Evolutionary conservation across 1,284 basidiomycete genomes (phyloP), one percentile per base, ranked within the genome.

Genomic region (Moniliophthora roreri): DNA sequence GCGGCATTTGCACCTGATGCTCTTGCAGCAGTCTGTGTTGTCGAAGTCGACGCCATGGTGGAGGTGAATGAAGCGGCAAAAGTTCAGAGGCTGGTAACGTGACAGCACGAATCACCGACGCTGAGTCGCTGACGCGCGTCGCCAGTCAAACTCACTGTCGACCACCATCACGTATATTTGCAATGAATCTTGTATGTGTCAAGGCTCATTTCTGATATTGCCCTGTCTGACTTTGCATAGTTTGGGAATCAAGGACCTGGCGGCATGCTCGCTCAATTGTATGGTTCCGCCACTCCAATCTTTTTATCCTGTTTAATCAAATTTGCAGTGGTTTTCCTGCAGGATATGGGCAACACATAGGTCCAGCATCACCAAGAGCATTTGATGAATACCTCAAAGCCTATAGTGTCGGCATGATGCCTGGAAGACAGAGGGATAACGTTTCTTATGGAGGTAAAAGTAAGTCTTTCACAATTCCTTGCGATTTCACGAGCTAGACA

Each of bases 361-460:
- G 77, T 15, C 65, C 45, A 44, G 41, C 82, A 6, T 77, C 81
- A 52, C 79, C 89, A 9, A 76, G 81, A 59, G 71, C 83, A 0
- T 95, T 91, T 63, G 85, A 91, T 63, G 87, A 91, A 64, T 90
- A 92, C 69, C 76, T 93, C 58, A 91, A 86, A 63, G 90, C 92
- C 7, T 94, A 93, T 71, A 90, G 88, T 65, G 85, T 93, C 62
- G 88, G 89, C 42, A 89, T 94, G 88, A 79, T 95, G 39, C 84
- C 89, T 9, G 85, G 89, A 42, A 81, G 84, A 62, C 83, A 93
- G 69, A 79, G 92, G 69, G 82, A 91, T 64, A 89, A 97, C 66
- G 75, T 98, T 50, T 92, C 91, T 63, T 93, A 97, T 64, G 97
- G 97, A 62, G 97, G 97, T 65, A 99, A 99, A 79, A 95, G 95